Evolutionary conservation across 2,329 filamentous ascomycete species (phyloP).

Genomic region (Fusarium fracticaudum): DNA sequence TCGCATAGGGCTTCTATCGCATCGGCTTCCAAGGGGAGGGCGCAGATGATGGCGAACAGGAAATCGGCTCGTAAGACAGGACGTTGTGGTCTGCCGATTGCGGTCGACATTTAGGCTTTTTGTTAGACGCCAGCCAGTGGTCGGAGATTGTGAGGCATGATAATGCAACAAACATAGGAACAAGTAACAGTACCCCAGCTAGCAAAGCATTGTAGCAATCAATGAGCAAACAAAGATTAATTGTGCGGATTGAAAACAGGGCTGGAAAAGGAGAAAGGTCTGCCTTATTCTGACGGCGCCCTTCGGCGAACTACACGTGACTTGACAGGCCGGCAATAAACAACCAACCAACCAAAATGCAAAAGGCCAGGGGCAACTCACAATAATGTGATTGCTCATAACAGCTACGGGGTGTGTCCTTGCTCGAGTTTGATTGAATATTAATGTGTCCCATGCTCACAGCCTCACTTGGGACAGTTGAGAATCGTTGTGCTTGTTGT

Average conservation of each 20-base stretch:
- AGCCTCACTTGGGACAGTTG: no score
- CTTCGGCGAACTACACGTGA: neutral
- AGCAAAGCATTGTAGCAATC: fast-evolving
- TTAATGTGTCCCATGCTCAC: fast-evolving
- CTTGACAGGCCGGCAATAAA: neutral
- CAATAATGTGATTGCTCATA: neutral
- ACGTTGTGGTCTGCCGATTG: neutral
- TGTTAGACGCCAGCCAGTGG: no score
- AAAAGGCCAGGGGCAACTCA: no score
- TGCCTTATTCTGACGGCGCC: neutral
- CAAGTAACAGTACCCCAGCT: no score
- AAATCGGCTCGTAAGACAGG: neutral
- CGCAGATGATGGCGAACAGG: constrained; percentile 41
- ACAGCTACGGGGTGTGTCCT: neutral
- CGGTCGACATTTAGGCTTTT: neutral
- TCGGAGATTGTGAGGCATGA: no score
- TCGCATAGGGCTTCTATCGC: constrained; percentile 39
- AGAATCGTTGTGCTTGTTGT: no score
- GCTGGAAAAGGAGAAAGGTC: neutral
- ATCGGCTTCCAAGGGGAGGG: constrained; percentile 40
- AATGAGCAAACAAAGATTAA: fast-evolving
- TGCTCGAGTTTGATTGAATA: neutral
- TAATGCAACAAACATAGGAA: no score
- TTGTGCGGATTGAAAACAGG: neutral
- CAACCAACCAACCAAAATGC: neutral